phyloP scores from a whole-genome alignment of 2,329 filamentous ascomycete species.

The Cladosporium halotolerans region DNA sequence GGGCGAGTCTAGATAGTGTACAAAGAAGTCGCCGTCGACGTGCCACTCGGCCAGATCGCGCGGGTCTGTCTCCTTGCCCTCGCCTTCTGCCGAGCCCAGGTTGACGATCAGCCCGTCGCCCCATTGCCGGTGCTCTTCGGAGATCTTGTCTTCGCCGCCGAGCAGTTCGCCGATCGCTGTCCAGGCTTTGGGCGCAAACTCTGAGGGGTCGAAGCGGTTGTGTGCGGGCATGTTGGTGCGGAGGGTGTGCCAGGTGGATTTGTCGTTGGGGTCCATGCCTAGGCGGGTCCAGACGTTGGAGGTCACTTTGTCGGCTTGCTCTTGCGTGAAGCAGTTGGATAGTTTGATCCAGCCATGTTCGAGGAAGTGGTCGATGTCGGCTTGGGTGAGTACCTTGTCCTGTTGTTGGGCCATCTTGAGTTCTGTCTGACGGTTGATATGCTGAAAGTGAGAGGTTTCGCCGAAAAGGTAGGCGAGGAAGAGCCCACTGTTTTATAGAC shows the following conservation, averaged over 20 bases:
- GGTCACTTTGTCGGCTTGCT: constrained; percentile 44
- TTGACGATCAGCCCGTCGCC: constrained; percentile 65
- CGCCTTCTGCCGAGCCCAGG: constrained; percentile 50
- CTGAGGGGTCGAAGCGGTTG: constrained; percentile 46
- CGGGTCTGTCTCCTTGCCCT: constrained; percentile 46
- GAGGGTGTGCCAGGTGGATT: constrained; percentile 57
- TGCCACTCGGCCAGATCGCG: constrained; percentile 56
- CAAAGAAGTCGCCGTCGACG: constrained; percentile 66
- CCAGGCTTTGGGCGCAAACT: constrained; percentile 61
- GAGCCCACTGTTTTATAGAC: not conserved
- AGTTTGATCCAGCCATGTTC: constrained; percentile 52
- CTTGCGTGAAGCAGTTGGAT: constrained; percentile 45
- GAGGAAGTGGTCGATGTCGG: constrained; percentile 49
- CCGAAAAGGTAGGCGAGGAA: not conserved
- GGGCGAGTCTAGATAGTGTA: constrained; percentile 64
- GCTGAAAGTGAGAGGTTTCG: not conserved
- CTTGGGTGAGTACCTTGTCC: constrained; percentile 33
- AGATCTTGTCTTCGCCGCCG: constrained; percentile 54
- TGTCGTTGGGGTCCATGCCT: constrained; percentile 58
- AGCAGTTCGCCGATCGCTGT: constrained; percentile 59
- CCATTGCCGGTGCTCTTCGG: constrained; percentile 50
- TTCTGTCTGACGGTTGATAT: not conserved
- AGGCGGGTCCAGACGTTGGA: constrained; percentile 56
- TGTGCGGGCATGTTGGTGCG: constrained; percentile 61
- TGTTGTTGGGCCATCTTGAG: not conserved